Conservation (phyloP, 345 rosid genomes). For the Euphorbia lathyris region DNA sequence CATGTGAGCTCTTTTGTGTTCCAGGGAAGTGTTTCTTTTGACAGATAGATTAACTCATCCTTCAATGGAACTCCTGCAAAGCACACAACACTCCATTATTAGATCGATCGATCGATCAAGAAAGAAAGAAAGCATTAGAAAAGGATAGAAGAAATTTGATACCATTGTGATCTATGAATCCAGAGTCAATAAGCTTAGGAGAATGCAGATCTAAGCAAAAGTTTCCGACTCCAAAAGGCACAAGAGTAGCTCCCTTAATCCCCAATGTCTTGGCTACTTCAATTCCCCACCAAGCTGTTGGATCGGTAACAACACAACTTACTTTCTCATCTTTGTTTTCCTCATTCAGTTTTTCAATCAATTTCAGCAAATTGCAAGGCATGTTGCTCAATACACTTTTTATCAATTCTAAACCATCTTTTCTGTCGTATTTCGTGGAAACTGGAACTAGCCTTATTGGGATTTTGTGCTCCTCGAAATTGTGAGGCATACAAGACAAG, state of each 20-base stretch:
- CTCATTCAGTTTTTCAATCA: conserved; percentile 27
- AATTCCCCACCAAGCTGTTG: conserved; percentile 4
- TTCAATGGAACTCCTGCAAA: conserved; percentile 21
- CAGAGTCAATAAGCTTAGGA: conserved; percentile 10
- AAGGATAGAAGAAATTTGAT: background rate
- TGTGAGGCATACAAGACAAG: conserved; percentile 12
- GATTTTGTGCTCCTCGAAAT: background rate
- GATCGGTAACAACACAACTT: conserved; percentile 1
- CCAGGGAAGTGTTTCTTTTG: conserved; percentile 24
- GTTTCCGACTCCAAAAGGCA: conserved; percentile 5
- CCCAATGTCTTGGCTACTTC: conserved; percentile 6
- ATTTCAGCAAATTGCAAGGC: conserved; percentile 17
- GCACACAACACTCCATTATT: background rate
- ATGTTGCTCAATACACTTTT: conserved; percentile 9
- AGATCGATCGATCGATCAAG: too few relatives aligned
- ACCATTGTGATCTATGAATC: conserved; percentile 14
- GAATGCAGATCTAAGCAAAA: background rate
- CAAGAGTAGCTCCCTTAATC: background rate
- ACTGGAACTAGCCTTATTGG: conserved; percentile 23
- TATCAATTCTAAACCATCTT: conserved; percentile 5
- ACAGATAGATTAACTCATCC: conserved; percentile 15
- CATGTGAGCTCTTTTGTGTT: conserved; percentile 19
- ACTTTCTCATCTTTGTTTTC: background rate
- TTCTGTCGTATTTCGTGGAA: conserved; percentile 17
- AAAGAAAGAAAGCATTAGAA: background rate